These are phyloP conservation scores for Diaporthe sp. DNA, from an alignment of 2,329 filamentous ascomycete genomes.

Conservation along the genomic window DNA sequence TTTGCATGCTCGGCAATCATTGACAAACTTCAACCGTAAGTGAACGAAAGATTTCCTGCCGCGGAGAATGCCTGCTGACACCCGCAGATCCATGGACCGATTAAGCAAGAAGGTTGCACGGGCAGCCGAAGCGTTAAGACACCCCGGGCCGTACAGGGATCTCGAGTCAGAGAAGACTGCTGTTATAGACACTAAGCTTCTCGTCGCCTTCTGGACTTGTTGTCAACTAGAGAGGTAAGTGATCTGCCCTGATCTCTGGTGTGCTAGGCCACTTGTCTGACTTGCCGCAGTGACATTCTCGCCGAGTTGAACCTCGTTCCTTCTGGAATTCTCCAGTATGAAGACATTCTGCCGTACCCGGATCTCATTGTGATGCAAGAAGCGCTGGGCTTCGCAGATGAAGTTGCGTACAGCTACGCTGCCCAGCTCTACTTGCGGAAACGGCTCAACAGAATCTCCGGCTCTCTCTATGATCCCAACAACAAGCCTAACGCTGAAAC, in stretches of 20 bases:
- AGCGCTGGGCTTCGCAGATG: conserved; percentile 54
- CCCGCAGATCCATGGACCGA: conserved; percentile 58
- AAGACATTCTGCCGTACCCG: conserved; percentile 75
- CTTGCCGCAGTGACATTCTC: conserved; percentile 77
- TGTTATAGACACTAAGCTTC: conserved; percentile 70
- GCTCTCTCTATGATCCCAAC: conserved; percentile 62
- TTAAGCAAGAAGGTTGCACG: conserved; percentile 40
- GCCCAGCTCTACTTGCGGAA: conserved; percentile 74
- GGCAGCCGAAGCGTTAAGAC: not conserved
- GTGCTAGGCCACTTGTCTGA: conserved; percentile 37
- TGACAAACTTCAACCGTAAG: conserved; percentile 80
- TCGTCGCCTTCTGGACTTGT: conserved; percentile 92
- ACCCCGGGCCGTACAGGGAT: conserved; percentile 36
- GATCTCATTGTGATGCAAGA: conserved; percentile 59
- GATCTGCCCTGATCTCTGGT: not conserved
- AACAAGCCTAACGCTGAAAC: conserved; percentile 36
- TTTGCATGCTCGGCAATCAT: conserved; percentile 69
- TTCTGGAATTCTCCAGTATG: conserved; percentile 70
- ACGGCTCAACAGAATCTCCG: conserved; percentile 72
- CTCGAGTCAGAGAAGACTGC: conserved; percentile 34
- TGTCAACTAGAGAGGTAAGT: conserved; percentile 87
- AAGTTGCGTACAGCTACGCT: conserved; percentile 68
- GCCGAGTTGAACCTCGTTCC: conserved; percentile 80
- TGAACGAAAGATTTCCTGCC: conserved; percentile 36
- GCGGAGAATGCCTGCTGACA: not conserved